Evolutionary conservation across 177 flowering plant species (phyloP).

Genomic region (Vitis hybrid): DNA sequence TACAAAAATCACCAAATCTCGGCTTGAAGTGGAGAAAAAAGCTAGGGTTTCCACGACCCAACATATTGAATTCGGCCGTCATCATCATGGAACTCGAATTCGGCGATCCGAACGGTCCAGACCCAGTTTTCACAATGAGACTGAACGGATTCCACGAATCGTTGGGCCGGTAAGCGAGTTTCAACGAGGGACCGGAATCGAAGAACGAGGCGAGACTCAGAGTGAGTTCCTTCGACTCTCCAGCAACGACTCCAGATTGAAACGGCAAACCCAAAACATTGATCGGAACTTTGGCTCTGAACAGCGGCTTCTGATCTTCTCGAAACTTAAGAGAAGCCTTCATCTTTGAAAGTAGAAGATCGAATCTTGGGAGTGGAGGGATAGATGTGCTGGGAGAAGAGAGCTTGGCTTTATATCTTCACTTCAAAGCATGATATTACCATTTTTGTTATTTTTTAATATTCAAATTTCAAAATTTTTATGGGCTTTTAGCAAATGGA

Average conservation of each 20-base stretch:
- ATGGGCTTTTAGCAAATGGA: no score
- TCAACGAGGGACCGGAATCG: constrained; percentile 76
- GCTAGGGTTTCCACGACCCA: constrained; percentile 56
- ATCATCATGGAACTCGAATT: constrained; percentile 56
- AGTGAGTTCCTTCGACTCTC: constrained; percentile 75
- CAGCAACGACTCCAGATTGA: constrained; percentile 71
- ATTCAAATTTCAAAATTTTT: no score
- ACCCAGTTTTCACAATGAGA: constrained; percentile 67
- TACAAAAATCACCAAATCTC: constrained; percentile 67
- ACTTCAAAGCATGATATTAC: no score
- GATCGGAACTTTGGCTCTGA: constrained; percentile 75
- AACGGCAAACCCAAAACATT: constrained; percentile 69
- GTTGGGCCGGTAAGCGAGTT: constrained; percentile 71
- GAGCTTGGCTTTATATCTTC: no score
- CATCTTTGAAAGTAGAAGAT: constrained; percentile 44
- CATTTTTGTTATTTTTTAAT: no score
- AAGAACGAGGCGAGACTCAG: constrained; percentile 66
- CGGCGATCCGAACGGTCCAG: constrained; percentile 77
- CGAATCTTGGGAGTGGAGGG: neutral
- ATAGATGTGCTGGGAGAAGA: constrained; percentile 21
- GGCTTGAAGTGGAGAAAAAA: constrained; percentile 81
- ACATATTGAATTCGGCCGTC: constrained; percentile 76
- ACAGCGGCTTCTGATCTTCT: constrained; percentile 76
- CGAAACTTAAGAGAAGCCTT: constrained; percentile 85
- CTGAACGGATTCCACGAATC: constrained; percentile 72